These are phyloP conservation scores for Calocybe cyanea DNA, from an alignment of 768 basidiomycete genomes.

Conservation along the genomic window DNA sequence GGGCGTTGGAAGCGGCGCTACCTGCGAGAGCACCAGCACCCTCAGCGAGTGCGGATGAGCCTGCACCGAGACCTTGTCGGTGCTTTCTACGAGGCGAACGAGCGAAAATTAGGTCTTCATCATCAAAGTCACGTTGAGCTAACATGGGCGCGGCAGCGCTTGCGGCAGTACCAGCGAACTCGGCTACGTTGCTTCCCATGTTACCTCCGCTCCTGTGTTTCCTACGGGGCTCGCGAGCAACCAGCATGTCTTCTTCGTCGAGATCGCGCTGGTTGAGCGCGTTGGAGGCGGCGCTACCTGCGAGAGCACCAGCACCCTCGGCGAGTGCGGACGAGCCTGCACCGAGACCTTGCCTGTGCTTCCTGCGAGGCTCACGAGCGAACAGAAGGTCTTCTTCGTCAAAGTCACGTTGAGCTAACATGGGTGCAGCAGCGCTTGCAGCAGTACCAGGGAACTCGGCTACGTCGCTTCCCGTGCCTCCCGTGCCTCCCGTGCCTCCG, in stretches of 20 bases:
- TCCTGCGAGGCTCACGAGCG: slow-evolving; percentile 1
- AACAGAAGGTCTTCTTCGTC: slow-evolving; percentile 4
- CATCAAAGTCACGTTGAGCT: slow-evolving; percentile 4
- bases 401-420: slow-evolving; percentile 1
- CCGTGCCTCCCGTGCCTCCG: no score
- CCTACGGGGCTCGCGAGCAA: slow-evolving; percentile 1
- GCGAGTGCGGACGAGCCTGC: slow-evolving; percentile 1
- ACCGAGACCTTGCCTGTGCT: background rate
- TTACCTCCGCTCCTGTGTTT: background rate
- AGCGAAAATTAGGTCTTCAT: background rate
- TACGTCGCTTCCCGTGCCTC: background rate
- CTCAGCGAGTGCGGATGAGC: slow-evolving; percentile 3
- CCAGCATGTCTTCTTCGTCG: slow-evolving; percentile 1
- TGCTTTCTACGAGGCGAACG: background rate
- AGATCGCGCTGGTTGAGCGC: background rate
- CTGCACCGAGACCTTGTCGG: background rate
- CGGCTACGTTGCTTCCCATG: background rate
- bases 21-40: slow-evolving; percentile 7
- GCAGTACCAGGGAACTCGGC: background rate
- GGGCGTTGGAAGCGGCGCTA: background rate
- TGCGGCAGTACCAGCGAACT: background rate
- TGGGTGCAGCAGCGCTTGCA: background rate
- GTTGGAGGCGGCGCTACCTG: slow-evolving; percentile 1
- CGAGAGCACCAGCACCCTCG: slow-evolving; percentile 6
- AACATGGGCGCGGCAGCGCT: background rate